Evolutionary conservation across 768 basidiomycete genomes (phyloP), one percentile per base, ranked within the genome.

Genomic region (Serpula lacrymans): DNA sequence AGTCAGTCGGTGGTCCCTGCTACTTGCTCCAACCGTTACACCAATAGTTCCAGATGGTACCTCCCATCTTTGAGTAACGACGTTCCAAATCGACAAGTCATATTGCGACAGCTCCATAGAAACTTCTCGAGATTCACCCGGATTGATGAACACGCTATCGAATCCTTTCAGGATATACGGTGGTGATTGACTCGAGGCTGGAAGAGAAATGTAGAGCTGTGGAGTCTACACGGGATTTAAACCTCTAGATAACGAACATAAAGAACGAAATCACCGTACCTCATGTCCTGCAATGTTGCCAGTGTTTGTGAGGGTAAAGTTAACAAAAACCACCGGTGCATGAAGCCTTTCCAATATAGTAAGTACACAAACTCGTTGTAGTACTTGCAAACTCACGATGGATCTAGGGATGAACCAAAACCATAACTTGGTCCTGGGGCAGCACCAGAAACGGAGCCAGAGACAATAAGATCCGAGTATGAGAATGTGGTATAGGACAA

Each of bases 401-500:
- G 67, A 47, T 75, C 74, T 10, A 79, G 59, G 4, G 75, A 70
- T 12, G 77, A 73, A 9, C 75, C 76, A 1, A 68, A 64, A 5
- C 74, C 72, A 20, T 63, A 62, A 3, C 69, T 66, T 26, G 74
- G 64, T 35, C 68, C 69, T 1, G 62, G 59, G 7, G 65, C 61
- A n/a, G n/a, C n/a, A n/a, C n/a, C n/a, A n/a, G n/a, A n/a, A n/a
- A n/a, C n/a, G 7, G 67, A 65, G 10, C 71, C 71, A 12, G 61
- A 49, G 26, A 78, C 58, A n/a, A 56, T 48, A 30, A 79, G 49
- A 30, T 60, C 61, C 4, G 71, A 67, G 50, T 77, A 80, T 17
- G 61, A 47, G 63, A 82, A 84, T 0, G 65, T 68, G 7, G 80
- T 80, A 57, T 82, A 84, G 0, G 71, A 74, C 42, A 82, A 58